A percentile compares a stretch with the other conserved stretches of the same genome.
These are phyloP conservation scores for Ganoderma resinaceum DNA, from an alignment of 1,284 basidiomycete species.

Conservation along the genomic window DNA sequence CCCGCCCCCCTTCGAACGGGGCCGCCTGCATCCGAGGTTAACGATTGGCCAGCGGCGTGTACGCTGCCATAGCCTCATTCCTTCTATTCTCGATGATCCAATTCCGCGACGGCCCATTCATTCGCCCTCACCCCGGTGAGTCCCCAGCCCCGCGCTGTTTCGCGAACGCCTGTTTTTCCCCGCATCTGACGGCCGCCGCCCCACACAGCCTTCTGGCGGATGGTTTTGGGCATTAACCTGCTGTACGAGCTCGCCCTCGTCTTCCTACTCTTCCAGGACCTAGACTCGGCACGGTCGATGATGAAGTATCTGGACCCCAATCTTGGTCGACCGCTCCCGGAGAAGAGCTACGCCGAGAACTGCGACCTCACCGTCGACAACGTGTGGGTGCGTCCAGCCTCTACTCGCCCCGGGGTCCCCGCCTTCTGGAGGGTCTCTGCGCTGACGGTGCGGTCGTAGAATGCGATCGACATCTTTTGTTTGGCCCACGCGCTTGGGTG, in stretches of 20 bases:
- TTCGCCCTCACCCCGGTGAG: conserved; percentile 45
- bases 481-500: conserved; percentile 83
- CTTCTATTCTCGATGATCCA: conserved; percentile 84
- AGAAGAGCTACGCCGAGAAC: conserved; percentile 85
- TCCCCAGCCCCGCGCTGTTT: background rate
- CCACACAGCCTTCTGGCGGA: conserved; percentile 69
- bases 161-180: background rate
- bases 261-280: conserved; percentile 84
- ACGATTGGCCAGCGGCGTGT: conserved; percentile 60
- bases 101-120: conserved; percentile 80
- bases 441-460: conserved; percentile 47
- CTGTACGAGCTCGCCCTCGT: conserved; percentile 83
- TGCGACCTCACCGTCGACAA: conserved; percentile 70
- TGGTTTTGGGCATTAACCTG: conserved; percentile 78
- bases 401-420: conserved; percentile 12
- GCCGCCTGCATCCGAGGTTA: conserved; percentile 8
- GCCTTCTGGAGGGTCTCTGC: background rate
- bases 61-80: conserved; percentile 74
- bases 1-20: background rate
- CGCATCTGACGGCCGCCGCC: conserved; percentile 8
- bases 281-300: conserved; percentile 77
- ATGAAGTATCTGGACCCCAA: conserved; percentile 78
- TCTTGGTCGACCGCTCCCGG: conserved; percentile 76
- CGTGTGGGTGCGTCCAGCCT: conserved; percentile 64
- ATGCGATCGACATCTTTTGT: conserved; percentile 84